Evolutionary conservation across 495 filamentous ascomycete species (phyloP).

Genomic region (Lasiosphaeris hirsuta): DNA sequence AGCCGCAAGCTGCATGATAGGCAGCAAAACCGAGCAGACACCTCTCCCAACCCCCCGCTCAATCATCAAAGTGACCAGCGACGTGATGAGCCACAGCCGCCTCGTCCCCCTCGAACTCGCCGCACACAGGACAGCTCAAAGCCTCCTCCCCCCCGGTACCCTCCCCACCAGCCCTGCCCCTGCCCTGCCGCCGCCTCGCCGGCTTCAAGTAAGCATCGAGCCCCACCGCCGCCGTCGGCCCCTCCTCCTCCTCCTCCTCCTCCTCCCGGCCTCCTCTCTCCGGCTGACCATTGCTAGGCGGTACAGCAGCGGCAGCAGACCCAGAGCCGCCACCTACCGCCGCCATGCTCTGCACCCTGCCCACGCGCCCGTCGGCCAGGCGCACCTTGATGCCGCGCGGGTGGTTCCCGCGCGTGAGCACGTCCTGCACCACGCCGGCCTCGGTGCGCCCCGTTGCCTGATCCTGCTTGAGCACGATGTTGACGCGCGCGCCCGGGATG

Average conservation of each 20-base stretch:
- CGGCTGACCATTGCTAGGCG: not conserved
- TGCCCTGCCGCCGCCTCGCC: conserved; percentile 33
- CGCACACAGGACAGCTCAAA: conserved; percentile 56
- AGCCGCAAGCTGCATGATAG: too few relatives aligned
- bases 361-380: conserved; percentile 62
- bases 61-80: conserved; percentile 48
- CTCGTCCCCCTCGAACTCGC: conserved; percentile 57
- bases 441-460: conserved; percentile 68
- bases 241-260: conserved; percentile 11
- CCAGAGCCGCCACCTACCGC: too few relatives aligned
- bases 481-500: conserved; percentile 55
- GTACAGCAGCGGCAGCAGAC: conserved; percentile 10
- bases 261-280: not conserved
- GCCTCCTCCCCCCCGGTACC: conserved; percentile 16
- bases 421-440: conserved; percentile 54
- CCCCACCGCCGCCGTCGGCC: conserved; percentile 25
- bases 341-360: conserved; percentile 62
- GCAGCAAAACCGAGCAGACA: too few relatives aligned
- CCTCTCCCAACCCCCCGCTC: not conserved
- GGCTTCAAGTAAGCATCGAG: conserved; percentile 48
- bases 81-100: conserved; percentile 58
- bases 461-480: conserved; percentile 68
- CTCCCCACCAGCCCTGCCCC: conserved; percentile 19
- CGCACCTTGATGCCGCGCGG: conserved; percentile 76
- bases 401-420: conserved; percentile 68